Conservation (phyloP, 805 yeast genomes). For the Starmerella khaoyaiensis region DNA sequence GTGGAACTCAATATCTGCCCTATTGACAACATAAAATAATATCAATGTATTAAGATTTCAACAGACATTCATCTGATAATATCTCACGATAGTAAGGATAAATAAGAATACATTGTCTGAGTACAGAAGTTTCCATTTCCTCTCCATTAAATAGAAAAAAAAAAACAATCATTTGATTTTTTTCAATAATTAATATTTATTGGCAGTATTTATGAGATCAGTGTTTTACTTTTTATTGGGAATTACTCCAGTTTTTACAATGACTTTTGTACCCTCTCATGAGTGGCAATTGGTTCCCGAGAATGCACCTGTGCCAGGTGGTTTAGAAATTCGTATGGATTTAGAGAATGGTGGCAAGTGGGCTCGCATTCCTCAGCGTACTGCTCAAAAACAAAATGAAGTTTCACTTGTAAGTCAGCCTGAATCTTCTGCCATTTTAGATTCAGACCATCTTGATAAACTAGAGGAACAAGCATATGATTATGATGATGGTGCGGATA, state of each 20-base stretch:
- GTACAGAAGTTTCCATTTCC: too few relatives aligned
- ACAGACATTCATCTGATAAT: too few relatives aligned
- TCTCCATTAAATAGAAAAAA: background rate
- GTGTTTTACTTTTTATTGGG: too few relatives aligned
- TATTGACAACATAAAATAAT: too few relatives aligned
- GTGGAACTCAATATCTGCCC: too few relatives aligned
- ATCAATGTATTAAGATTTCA: too few relatives aligned
- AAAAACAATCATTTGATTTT: background rate
- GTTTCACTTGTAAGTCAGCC: too few relatives aligned
- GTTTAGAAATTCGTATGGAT: constrained; percentile 62
- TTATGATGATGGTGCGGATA: constrained; percentile 40
- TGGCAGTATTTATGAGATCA: background rate
- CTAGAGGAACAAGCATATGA: constrained; percentile 49
- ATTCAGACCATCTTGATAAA: constrained; percentile 29
- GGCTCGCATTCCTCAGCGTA: constrained; percentile 42
- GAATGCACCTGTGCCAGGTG: constrained; percentile 71
- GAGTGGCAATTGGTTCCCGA: constrained; percentile 60
- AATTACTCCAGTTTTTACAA: constrained; percentile 4
- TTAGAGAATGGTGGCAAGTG: constrained; percentile 57
- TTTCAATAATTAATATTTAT: background rate
- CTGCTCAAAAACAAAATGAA: background rate
- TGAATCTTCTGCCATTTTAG: background rate
- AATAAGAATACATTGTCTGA: too few relatives aligned
- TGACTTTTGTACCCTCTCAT: constrained; percentile 42
- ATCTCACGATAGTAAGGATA: too few relatives aligned